Percentiles rank a stretch among this genome's conserved stretches.
These are phyloP conservation scores for Striga asiatica DNA, from an alignment of 257 asterid genomes.

Conservation along the genomic window DNA sequence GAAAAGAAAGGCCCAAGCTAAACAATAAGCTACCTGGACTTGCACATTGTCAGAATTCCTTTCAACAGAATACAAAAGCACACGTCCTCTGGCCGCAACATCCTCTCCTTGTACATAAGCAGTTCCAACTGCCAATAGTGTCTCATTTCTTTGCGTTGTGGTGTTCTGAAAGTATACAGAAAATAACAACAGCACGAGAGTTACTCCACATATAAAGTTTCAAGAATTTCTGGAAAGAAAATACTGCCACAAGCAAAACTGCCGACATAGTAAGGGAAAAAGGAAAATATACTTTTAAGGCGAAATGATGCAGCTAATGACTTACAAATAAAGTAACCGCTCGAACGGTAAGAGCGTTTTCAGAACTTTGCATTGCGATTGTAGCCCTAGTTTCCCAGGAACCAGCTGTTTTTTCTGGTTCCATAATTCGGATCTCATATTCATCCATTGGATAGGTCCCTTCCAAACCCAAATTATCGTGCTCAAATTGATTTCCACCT, in stretches of 20 bases:
- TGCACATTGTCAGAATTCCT: conserved; percentile 52
- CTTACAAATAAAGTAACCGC: conserved; percentile 85
- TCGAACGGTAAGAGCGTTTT: conserved; percentile 88
- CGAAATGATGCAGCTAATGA: conserved; percentile 16
- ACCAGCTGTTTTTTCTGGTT: conserved; percentile 76
- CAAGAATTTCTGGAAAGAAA: conserved; percentile 3
- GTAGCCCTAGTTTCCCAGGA: conserved; percentile 88
- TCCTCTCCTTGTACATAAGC: conserved; percentile 99
- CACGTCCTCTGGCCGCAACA: conserved; percentile 97
- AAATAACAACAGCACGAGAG: conserved; percentile 2
- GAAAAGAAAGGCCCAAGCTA: not conserved
- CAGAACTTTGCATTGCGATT: conserved; percentile 90
- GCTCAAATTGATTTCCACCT: conserved; percentile 78
- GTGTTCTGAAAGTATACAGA: conserved; percentile 45
- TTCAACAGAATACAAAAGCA: conserved; percentile 71
- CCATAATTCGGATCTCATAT: conserved; percentile 89
- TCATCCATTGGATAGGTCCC: conserved; percentile 92
- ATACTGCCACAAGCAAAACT: not conserved
- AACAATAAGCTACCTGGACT: conserved; percentile 38
- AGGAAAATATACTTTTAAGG: not conserved
- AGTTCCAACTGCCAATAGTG: conserved; percentile 93
- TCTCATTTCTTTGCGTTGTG: conserved; percentile 67
- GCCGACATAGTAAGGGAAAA: not conserved
- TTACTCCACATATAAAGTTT: conserved; percentile 2
- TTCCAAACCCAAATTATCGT: conserved; percentile 47